Evolutionary conservation across 2,329 filamentous ascomycete species (phyloP), one percentile per base, ranked within the genome.

Genomic region (Calonectria multiphialidica): DNA sequence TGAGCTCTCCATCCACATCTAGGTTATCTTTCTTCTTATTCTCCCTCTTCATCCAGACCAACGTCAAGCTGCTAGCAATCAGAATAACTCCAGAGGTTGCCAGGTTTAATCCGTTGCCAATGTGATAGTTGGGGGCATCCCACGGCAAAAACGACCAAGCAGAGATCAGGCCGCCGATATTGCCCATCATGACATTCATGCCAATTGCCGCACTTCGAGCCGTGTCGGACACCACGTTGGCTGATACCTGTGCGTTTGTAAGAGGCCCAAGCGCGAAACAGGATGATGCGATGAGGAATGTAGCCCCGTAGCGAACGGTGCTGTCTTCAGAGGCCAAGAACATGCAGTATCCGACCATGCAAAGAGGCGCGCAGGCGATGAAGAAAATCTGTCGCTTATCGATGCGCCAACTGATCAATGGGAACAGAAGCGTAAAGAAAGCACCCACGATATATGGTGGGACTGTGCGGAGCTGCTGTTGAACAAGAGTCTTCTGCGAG

Each of bases 181-280:
- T 59, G 35, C 53, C 53, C 53, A 59, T 59, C 53, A 59, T 59
- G 21, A 59, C 53, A 18, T 59, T 59, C 53, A 59, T 59, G 21
- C 53, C 53, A 18, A 62, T 62, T 1, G 57, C 57, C n/a, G 57
- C 57, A 23, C 57, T 62, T n/a, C 57, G 25, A 25, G 57, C 57
- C 16, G 57, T 62, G 25, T 62, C 57, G 1, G 57, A 44, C 28
- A 62, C 57, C 21, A 62, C 57, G 6, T 62, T 62, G 9, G 57
- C 57, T 23, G 57, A 62, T 15, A 62, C 57, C 57, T 62, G 57
- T 2, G 57, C 57, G 16, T 62, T 62, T n/a, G 57, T 62, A 37
- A 62, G 57, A 23, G 57, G 57, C 0, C 57, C 57, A 5, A 62
- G 18, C 18, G 57, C 57, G 18, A 62, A 62, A 13, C 37, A 62